Conservation (phyloP, 352 stramenopile species). For the Lagenidium giganteum region DNA sequence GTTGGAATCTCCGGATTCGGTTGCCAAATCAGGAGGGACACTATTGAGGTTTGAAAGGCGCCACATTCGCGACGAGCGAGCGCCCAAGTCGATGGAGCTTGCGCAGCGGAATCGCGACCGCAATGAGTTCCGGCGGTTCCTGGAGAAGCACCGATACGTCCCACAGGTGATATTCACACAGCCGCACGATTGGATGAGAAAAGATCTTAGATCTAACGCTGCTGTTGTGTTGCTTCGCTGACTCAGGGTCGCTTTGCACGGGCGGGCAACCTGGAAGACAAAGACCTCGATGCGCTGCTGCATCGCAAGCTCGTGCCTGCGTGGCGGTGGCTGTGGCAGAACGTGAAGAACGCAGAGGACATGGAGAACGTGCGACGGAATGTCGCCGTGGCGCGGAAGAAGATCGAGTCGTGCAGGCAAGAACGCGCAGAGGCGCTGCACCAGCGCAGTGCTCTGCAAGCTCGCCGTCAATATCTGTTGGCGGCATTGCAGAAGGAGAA, state of each 20-base stretch:
- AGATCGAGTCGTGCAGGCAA: slow-evolving; percentile 25
- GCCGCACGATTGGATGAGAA: neutral
- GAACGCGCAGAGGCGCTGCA: slow-evolving; percentile 27
- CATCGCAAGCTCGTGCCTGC: slow-evolving; percentile 21
- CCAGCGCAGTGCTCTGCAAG: slow-evolving; percentile 13
- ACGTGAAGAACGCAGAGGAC: slow-evolving; percentile 31
- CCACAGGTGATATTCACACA: slow-evolving; percentile 18
- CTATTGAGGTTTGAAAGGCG: no score
- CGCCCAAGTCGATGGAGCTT: no score
- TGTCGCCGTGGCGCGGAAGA: slow-evolving; percentile 21
- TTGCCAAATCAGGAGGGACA: no score
- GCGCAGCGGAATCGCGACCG: slow-evolving; percentile 22
- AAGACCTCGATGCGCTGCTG: slow-evolving; percentile 38
- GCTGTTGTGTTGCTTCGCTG: neutral
- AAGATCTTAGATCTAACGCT: no score
- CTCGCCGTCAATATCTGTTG: slow-evolving; percentile 13
- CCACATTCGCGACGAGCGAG: no score
- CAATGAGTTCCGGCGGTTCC: slow-evolving; percentile 35
- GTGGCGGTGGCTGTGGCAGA: slow-evolving; percentile 33
- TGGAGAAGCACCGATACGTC: slow-evolving; percentile 31
- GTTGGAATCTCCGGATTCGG: no score
- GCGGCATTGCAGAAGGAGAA: slow-evolving; percentile 19
- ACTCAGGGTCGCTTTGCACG: slow-evolving; percentile 26
- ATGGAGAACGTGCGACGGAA: slow-evolving; percentile 32
- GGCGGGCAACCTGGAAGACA: slow-evolving; percentile 25